These are phyloP conservation scores for Carallia pectinifolia DNA, from an alignment of 345 rosid genomes.

Conservation along the genomic window DNA sequence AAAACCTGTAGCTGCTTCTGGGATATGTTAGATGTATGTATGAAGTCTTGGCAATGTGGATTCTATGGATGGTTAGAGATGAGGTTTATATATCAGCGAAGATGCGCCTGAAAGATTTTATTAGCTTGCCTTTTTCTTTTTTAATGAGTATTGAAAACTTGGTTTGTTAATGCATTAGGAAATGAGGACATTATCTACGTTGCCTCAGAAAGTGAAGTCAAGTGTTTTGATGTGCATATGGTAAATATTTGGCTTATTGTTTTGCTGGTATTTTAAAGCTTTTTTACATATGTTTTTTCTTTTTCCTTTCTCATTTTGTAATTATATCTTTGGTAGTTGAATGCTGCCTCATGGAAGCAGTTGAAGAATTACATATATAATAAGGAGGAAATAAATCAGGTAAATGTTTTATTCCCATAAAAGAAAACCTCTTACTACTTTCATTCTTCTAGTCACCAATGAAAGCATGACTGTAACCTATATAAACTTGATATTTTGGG, in stretches of 20 bases:
- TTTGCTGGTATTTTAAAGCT: not conserved
- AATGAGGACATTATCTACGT: conserved; percentile 72
- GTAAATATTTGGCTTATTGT: conserved; percentile 34
- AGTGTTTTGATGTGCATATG: conserved; percentile 78
- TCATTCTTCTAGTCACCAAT: not conserved
- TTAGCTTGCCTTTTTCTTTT: not conserved
- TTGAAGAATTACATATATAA: conserved; percentile 65
- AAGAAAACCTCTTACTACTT: not conserved
- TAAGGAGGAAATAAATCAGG: conserved; percentile 95
- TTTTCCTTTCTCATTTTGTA: not conserved
- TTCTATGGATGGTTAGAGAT: too few species aligned
- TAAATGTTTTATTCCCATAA: conserved; percentile 8
- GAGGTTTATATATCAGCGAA: too few species aligned
- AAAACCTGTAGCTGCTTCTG: too few species aligned
- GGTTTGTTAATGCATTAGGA: conserved; percentile 37
- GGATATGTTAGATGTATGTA: too few species aligned
- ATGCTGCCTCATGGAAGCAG: conserved; percentile 50
- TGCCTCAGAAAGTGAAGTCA: conserved; percentile 63
- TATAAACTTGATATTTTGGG: not conserved
- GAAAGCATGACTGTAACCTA: not conserved
- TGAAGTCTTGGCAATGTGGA: too few species aligned
- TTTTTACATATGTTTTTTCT: not conserved
- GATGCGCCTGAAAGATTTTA: too few species aligned
- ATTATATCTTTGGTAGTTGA: conserved; percentile 17
- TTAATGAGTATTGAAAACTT: not conserved